Conservation (phyloP, 1,284 basidiomycete species). For the Cutaneotrichosporon spelunceum region DNA sequence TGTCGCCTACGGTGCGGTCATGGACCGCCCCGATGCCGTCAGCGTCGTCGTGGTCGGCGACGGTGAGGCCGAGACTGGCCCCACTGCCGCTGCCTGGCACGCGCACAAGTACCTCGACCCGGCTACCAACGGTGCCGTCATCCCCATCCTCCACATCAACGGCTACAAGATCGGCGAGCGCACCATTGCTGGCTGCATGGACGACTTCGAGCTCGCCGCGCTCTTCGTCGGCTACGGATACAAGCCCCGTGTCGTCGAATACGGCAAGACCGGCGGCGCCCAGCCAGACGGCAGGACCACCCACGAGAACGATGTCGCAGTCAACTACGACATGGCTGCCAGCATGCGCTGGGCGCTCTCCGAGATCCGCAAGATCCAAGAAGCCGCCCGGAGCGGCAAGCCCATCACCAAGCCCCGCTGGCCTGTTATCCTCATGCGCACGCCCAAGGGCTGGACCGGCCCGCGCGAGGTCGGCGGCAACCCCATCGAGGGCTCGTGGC, state of each 20-base stretch:
- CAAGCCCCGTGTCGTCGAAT: slow-evolving; percentile 75
- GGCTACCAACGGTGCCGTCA: slow-evolving; percentile 80
- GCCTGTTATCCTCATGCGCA: slow-evolving; percentile 78
- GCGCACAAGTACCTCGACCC: slow-evolving; percentile 82
- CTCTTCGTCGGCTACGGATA: slow-evolving; percentile 69
- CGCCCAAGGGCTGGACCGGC: slow-evolving; percentile 75
- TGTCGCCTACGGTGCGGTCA: slow-evolving; percentile 71
- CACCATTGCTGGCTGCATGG: slow-evolving; percentile 86
- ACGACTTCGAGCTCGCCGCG: slow-evolving; percentile 63
- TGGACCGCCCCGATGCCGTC: slow-evolving; percentile 79
- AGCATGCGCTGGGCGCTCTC: slow-evolving; percentile 76
- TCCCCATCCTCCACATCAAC: slow-evolving; percentile 82
- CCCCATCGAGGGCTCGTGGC: slow-evolving; percentile 68
- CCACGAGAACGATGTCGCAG: slow-evolving; percentile 38
- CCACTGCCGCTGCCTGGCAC: slow-evolving; percentile 77
- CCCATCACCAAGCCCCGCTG: slow-evolving; percentile 74
- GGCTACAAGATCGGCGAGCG: slow-evolving; percentile 69
- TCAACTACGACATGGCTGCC: slow-evolving; percentile 62
- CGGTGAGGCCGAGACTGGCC: slow-evolving; percentile 82
- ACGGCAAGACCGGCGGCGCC: slow-evolving; percentile 48
- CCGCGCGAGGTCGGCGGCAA: slow-evolving; percentile 65
- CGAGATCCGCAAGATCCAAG: slow-evolving; percentile 73
- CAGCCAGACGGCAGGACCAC: slow-evolving; percentile 58
- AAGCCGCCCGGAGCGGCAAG: slow-evolving; percentile 76
- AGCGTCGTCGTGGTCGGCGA: slow-evolving; percentile 77